Percentiles rank a stretch among this genome's conserved stretches.
Evolutionary conservation across 2,329 filamentous ascomycete species (phyloP).

Genomic region (Endocalyx cinctus): DNA sequence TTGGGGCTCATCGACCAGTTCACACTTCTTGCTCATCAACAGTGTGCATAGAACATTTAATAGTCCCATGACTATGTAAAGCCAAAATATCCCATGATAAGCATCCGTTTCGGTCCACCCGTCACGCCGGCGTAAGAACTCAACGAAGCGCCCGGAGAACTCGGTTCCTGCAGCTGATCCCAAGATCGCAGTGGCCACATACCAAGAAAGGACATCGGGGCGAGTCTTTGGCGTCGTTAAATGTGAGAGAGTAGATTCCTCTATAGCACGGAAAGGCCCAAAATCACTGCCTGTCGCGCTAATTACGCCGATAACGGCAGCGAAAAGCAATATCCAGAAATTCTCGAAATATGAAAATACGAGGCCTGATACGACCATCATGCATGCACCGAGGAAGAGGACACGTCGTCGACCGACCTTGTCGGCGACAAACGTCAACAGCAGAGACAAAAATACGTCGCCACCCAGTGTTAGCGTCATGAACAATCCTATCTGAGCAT

Average conservation of each 20-base stretch:
- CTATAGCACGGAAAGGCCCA: conserved; percentile 62
- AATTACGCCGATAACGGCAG: conserved; percentile 57
- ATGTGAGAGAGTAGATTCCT: conserved; percentile 60
- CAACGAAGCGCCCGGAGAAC: conserved; percentile 45
- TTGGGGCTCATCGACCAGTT: conserved; percentile 29
- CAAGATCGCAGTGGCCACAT: conserved; percentile 53
- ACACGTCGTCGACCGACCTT: conserved; percentile 51
- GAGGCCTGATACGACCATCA: conserved; percentile 54
- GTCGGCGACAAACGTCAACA: conserved; percentile 56
- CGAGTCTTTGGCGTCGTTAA: conserved; percentile 50
- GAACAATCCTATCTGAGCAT: conserved; percentile 57
- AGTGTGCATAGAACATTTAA: conserved; percentile 44
- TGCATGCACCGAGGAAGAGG: conserved; percentile 43
- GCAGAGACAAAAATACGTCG: conserved; percentile 54
- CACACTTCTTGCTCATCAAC: conserved; percentile 45
- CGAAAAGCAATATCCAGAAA: conserved; percentile 55
- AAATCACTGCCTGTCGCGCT: conserved; percentile 61
- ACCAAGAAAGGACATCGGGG: conserved; percentile 63
- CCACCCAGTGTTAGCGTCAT: conserved; percentile 60
- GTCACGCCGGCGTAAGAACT: conserved; percentile 36
- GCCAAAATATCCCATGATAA: conserved; percentile 54
- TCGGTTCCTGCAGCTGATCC: conserved; percentile 52
- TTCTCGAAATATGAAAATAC: conserved; percentile 50
- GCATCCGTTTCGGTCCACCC: conserved; percentile 46
- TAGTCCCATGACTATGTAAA: conserved; percentile 53